phyloP scores from a whole-genome alignment of 305 asterid species.

The Stenogyne calaminthoides region DNA sequence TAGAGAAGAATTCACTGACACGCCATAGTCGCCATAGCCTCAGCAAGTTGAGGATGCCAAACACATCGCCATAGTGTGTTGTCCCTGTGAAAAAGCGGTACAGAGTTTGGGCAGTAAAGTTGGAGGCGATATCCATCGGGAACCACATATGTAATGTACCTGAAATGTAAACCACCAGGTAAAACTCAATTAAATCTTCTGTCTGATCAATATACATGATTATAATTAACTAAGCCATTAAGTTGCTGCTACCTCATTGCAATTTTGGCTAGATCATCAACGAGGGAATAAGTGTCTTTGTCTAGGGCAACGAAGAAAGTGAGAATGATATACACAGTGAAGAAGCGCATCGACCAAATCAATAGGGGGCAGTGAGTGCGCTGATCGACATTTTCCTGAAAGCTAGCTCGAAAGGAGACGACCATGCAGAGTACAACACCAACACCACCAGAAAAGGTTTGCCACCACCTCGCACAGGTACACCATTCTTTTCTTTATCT shows the following conservation, averaged over 20 bases:
- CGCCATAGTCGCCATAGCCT: constrained; percentile 92
- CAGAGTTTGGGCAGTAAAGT: constrained; percentile 73
- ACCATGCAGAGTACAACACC: constrained; percentile 96
- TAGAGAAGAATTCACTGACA: constrained; percentile 84
- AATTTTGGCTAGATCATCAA: constrained; percentile 72
- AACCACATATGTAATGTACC: constrained; percentile 74
- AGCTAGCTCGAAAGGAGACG: constrained; percentile 92
- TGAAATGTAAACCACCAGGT: constrained; percentile 20
- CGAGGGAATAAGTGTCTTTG: constrained; percentile 73
- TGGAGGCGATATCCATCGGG: constrained; percentile 90
- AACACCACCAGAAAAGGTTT: constrained; percentile 73
- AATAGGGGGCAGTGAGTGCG: constrained; percentile 64
- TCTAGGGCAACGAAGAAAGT: constrained; percentile 92
- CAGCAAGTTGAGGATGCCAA: constrained; percentile 92
- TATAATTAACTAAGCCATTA: not conserved
- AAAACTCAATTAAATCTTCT: not conserved
- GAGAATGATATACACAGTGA: constrained; percentile 65
- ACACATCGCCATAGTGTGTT: constrained; percentile 44
- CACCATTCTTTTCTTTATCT: not conserved
- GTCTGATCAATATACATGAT: not conserved
- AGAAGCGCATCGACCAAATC: constrained; percentile 81
- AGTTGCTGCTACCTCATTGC: constrained; percentile 54
- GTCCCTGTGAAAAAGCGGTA: constrained; percentile 54
- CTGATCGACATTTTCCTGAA: constrained; percentile 63
- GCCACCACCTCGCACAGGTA: constrained; percentile 72